A percentile compares a stretch with the other conserved stretches of the same genome.
Evolutionary conservation across 108 stramenopile genomes (phyloP).

Genomic region (Nitzschia putrida): DNA sequence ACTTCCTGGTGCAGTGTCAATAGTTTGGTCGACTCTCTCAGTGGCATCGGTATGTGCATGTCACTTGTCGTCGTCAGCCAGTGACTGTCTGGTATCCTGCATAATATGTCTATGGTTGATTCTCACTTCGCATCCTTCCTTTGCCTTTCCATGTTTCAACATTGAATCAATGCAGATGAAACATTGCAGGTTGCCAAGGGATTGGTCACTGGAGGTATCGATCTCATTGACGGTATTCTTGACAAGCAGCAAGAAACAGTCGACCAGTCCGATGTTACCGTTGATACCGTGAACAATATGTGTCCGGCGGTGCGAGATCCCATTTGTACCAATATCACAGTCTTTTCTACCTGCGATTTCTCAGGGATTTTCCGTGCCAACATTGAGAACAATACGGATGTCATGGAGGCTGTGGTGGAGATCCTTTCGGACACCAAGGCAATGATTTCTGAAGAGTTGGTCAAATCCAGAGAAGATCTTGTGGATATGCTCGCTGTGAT

Average conservation of each 20-base stretch:
- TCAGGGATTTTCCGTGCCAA: not conserved
- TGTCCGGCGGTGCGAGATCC: conserved; percentile 23
- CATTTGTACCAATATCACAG: conserved; percentile 16
- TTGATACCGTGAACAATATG: conserved; percentile 19
- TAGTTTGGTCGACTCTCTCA: conserved; percentile 2
- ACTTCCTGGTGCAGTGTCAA: not conserved
- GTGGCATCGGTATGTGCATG: not conserved
- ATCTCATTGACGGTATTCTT: conserved; percentile 4
- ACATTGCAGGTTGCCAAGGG: not conserved
- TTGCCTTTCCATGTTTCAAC: not conserved
- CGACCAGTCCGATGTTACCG: not conserved
- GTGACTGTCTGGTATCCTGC: not conserved
- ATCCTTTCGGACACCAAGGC: not conserved
- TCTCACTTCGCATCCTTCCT: not conserved
- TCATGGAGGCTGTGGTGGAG: not conserved
- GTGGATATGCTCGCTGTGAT: not conserved
- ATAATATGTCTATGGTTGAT: not conserved
- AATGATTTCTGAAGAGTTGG: not conserved
- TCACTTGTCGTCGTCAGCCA: not conserved
- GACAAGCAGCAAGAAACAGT: not conserved
- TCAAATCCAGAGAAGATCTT: conserved; percentile 1
- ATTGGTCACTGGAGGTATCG: not conserved
- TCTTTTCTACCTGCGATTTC: conserved; percentile 20
- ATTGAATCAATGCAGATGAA: not conserved
- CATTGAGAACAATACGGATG: not conserved